Percentiles rank a stretch among this genome's conserved stretches.
These are phyloP conservation scores for Chiua virens DNA, from an alignment of 768 basidiomycete genomes.

Conservation along the genomic window DNA sequence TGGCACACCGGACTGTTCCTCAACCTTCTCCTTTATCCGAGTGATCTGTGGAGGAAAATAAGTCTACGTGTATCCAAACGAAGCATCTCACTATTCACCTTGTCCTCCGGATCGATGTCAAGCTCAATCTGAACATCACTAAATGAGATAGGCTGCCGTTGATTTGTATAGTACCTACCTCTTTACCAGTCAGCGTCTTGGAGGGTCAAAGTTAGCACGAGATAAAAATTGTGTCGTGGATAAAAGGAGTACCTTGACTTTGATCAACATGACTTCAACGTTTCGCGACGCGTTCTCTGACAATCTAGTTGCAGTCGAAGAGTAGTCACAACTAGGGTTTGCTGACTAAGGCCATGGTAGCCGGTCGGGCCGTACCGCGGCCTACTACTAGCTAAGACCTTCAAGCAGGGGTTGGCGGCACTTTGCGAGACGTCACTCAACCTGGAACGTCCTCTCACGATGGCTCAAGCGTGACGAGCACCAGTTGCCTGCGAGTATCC, in stretches of 20 bases:
- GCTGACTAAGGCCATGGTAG: slow-evolving; percentile 6
- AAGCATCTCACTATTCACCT: slow-evolving; percentile 44
- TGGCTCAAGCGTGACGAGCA: too few species aligned
- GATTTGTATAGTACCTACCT: slow-evolving; percentile 50
- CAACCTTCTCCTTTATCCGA: slow-evolving; percentile 96
- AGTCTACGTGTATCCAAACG: not conserved
- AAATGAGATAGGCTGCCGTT: slow-evolving; percentile 6
- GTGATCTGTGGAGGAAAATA: slow-evolving; percentile 57
- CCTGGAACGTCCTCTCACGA: too few species aligned
- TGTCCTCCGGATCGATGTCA: slow-evolving; percentile 89
- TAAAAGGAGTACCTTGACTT: slow-evolving; percentile 20
- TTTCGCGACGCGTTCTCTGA: too few species aligned
- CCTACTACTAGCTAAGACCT: too few species aligned
- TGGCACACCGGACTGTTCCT: slow-evolving; percentile 97
- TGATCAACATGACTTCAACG: slow-evolving; percentile 23
- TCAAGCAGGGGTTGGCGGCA: too few species aligned
- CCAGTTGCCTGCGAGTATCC: too few species aligned
- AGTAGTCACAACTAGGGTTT: not conserved
- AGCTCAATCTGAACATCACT: slow-evolving; percentile 73
- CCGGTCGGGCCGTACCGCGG: too few species aligned
- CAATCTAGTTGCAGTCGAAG: too few species aligned
- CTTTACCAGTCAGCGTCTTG: slow-evolving; percentile 95
- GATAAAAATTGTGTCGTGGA: not conserved
- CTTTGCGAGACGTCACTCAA: too few species aligned
- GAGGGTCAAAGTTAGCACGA: not conserved